Evolutionary conservation across 441 rosid genomes (phyloP), one percentile per base, ranked within the genome.

Genomic region (Erysimum pusillum): DNA sequence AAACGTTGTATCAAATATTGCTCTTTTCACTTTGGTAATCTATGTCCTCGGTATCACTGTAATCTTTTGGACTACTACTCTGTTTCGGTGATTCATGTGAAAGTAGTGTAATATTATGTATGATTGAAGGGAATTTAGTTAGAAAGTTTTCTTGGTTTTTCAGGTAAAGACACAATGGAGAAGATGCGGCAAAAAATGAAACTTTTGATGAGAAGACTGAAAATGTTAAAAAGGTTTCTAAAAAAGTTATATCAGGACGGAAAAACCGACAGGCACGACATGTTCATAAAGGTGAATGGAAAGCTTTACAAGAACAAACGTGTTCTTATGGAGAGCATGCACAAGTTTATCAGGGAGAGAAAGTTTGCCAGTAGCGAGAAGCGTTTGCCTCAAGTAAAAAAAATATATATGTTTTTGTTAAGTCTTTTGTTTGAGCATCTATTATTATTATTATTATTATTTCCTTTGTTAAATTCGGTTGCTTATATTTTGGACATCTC

Each of bases 261-360:
- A 75, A 93, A 91, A 78, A 90, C 91, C 58, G 98, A 93, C 88
- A 89, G 80, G 82, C 96, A 89, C 71, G 95, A 91, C 57, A 90
- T 93, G 93, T 89, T 91, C 88, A 90, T 91, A 95, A 91, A 81
- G 80, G 96, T 91, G 67, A 91, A 93, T 75, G 93, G 97, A 84
- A 91, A 91, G 64, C 92, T 88, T 17, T 90, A 89, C 71, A 92
- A 91, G 86, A 92, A 91, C 85, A 93, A 93, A 82, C 85, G 95
- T 59, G 92, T 91, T 22, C 84, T 93, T 48, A 91, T 93, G 94
- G 96, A 93, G 80, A 85, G 90, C 60, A 91, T 91, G 63, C 97
- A 93, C 87, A 93, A 91, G 64, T 83, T 89, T 8, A 88, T 10
- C 52, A 15, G 91, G 70, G 97, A 91, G 82, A 87, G 92, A 58